Percentiles rank a stretch among this genome's conserved stretches.
Evolutionary conservation across 73 alveolate genomes (phyloP).

Genomic region (Breviolum minutum): DNA sequence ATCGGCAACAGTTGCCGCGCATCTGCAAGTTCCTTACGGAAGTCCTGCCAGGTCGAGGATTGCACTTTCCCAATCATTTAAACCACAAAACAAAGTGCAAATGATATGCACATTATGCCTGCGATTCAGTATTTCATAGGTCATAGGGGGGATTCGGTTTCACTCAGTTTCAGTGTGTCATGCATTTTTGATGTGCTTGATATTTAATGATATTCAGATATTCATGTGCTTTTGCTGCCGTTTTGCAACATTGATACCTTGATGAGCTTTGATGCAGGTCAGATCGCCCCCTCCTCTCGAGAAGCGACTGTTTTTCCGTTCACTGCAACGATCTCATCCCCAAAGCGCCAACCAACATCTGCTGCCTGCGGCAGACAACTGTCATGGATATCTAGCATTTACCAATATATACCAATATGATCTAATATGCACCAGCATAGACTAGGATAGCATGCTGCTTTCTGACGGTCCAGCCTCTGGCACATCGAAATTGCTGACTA

Average conservation of each 20-base stretch:
- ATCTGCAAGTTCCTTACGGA: conserved; percentile 61
- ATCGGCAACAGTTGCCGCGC: conserved; percentile 77
- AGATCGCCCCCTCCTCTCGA: conserved; percentile 56
- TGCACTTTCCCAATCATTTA: neutral
- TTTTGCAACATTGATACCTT: neutral
- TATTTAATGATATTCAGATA: neutral
- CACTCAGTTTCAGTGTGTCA: neutral
- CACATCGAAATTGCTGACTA: conserved; percentile 90
- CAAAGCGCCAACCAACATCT: conserved; percentile 74
- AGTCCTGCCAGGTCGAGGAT: conserved; percentile 1
- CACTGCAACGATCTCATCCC: conserved; percentile 87
- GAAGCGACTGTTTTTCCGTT: conserved; percentile 34
- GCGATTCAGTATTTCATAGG: neutral
- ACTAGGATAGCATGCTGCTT: too few species aligned
- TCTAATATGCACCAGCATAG: too few species aligned
- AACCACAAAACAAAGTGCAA: neutral
- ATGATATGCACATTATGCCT: neutral
- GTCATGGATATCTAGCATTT: neutral
- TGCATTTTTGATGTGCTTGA: neutral
- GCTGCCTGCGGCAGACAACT: conserved; percentile 20
- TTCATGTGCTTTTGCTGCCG: neutral
- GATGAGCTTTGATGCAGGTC: neutral
- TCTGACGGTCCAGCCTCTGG: conserved; percentile 38
- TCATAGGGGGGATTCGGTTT: neutral
- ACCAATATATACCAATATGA: too few species aligned